phyloP scores from a whole-genome alignment of 345 rosid species.

The Eucalyptus decipiens region DNA sequence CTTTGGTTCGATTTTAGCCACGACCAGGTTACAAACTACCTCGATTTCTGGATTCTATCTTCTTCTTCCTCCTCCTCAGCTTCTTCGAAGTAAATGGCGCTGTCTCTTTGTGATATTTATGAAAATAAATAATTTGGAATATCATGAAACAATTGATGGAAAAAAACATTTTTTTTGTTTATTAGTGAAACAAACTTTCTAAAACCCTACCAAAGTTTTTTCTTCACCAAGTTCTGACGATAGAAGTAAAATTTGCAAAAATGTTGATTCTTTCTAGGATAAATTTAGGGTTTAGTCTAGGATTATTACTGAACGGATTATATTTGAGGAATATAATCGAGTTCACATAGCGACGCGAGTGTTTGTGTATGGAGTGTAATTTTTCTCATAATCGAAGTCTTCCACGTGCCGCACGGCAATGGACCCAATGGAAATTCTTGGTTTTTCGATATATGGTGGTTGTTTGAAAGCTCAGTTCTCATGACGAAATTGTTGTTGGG shows the following conservation, averaged over 20 bases:
- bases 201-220: no score
- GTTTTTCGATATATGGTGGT: background rate
- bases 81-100: background rate
- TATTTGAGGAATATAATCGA: background rate
- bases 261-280: background rate
- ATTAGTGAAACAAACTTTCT: background rate
- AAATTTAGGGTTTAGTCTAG: background rate
- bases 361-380: background rate
- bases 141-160: background rate
- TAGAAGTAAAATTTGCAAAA: background rate
- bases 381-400: background rate
- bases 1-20: slow-evolving; percentile 99
- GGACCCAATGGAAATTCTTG: background rate
- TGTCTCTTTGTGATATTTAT: background rate
- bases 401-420: background rate
- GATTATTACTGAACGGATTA: background rate
- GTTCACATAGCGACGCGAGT: background rate
- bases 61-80: background rate
- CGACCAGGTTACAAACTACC: slow-evolving; percentile 45
- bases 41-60: background rate
- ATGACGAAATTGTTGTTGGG: background rate
- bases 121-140: background rate
- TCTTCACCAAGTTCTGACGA: background rate
- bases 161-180: background rate
- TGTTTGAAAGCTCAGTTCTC: background rate